phyloP scores from a whole-genome alignment of 352 stramenopile genomes.

The Aphanomyces stellatus region DNA sequence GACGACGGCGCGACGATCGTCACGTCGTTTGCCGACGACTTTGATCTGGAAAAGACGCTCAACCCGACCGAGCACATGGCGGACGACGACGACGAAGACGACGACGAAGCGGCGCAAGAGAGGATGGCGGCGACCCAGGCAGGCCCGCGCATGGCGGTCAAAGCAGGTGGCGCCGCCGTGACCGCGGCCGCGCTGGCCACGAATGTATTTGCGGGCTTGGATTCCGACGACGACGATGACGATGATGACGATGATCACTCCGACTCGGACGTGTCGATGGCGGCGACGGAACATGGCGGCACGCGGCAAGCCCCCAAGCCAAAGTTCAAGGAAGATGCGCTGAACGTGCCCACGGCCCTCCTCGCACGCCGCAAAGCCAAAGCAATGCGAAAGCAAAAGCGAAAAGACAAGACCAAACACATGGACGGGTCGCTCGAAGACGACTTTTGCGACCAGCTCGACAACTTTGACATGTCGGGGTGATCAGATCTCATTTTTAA shows the following conservation, averaged over 20 bases:
- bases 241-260: slow-evolving; percentile 21
- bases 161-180: slow-evolving; percentile 1
- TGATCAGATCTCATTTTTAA: no score
- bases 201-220: slow-evolving; percentile 26
- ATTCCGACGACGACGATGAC: slow-evolving; percentile 41
- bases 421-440: slow-evolving; percentile 41
- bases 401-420: slow-evolving; percentile 46
- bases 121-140: slow-evolving; percentile 30
- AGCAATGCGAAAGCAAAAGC: slow-evolving; percentile 68
- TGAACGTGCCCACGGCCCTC: slow-evolving; percentile 50
- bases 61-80: slow-evolving; percentile 43
- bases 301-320: no score
- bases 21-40: slow-evolving; percentile 46
- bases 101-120: no score
- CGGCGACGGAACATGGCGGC: slow-evolving; percentile 26
- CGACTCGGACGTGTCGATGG: not conserved
- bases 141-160: slow-evolving; percentile 17
- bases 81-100: slow-evolving; percentile 15
- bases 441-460: slow-evolving; percentile 51
- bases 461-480: slow-evolving; percentile 24
- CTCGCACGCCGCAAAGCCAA: slow-evolving; percentile 56
- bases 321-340: slow-evolving; percentile 46
- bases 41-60: slow-evolving; percentile 56
- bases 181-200: not conserved
- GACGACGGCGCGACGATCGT: slow-evolving; percentile 48